Conservation (phyloP, 2,329 filamentous ascomycete species). For the Alternaria arborescens region DNA sequence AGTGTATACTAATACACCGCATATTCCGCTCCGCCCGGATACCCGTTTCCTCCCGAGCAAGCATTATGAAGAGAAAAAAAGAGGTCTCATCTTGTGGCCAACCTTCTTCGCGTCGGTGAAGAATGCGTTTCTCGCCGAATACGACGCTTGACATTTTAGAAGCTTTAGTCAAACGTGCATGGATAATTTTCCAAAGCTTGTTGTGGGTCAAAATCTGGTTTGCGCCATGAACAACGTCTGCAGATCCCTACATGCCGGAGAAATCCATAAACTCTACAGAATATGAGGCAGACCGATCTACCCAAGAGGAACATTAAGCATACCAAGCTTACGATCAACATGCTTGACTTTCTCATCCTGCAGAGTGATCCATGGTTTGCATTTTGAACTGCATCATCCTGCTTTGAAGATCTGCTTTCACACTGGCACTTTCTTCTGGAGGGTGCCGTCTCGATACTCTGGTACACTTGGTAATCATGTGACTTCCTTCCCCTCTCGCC, state of each 20-base stretch:
- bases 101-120: background rate
- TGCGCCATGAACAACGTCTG: slow-evolving; percentile 3
- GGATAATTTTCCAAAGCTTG: background rate
- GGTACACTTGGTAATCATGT: background rate
- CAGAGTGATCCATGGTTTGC: background rate
- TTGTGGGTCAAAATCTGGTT: background rate
- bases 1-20: slow-evolving; percentile 3
- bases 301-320: slow-evolving; percentile 3
- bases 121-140: background rate
- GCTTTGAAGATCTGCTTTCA: background rate
- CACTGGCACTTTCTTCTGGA: background rate
- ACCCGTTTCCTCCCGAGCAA: background rate
- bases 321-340: slow-evolving; percentile 3
- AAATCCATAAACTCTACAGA: background rate
- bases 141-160: background rate
- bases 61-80: background rate
- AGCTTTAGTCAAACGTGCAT: background rate
- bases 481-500: background rate
- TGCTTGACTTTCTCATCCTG: background rate
- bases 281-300: background rate
- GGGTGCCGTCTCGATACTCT: background rate
- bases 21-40: slow-evolving; percentile 24
- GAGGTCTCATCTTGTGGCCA: background rate
- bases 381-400: background rate
- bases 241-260: background rate